These are phyloP conservation scores for Mrakia frigida DNA, from an alignment of 768 basidiomycete species.

Conservation along the genomic window DNA sequence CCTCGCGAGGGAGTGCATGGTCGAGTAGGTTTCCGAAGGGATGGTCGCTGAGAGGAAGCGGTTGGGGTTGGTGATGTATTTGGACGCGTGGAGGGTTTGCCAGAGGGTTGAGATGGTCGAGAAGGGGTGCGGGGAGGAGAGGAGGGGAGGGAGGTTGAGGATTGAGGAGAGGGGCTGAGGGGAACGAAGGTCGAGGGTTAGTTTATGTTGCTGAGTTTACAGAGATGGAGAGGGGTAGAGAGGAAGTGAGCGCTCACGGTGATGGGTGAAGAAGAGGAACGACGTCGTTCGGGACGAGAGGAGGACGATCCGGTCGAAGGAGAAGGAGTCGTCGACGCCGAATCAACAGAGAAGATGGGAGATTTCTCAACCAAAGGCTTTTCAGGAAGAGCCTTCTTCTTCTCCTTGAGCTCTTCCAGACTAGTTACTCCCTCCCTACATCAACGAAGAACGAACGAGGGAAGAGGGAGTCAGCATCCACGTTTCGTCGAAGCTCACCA, in stretches of 20 bases:
- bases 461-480: not conserved
- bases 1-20: slow-evolving; percentile 59
- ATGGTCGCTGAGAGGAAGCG: slow-evolving; percentile 81
- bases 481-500: not conserved
- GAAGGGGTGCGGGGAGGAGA: slow-evolving; percentile 60
- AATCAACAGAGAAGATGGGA: slow-evolving; percentile 34
- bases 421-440: slow-evolving; percentile 47
- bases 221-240: not conserved
- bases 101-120: slow-evolving; percentile 75
- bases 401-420: slow-evolving; percentile 46
- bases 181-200: no score
- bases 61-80: slow-evolving; percentile 71
- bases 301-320: not conserved
- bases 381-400: slow-evolving; percentile 36
- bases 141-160: slow-evolving; percentile 66
- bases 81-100: slow-evolving; percentile 80
- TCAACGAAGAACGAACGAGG: slow-evolving; percentile 1
- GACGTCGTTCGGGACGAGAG: not conserved
- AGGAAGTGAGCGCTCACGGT: slow-evolving; percentile 40
- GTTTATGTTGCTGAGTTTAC: not conserved
- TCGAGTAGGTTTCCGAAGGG: slow-evolving; percentile 63
- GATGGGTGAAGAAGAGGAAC: slow-evolving; percentile 34
- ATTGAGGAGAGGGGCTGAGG: slow-evolving; percentile 71
- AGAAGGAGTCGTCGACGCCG: slow-evolving; percentile 32
- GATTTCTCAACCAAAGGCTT: slow-evolving; percentile 32